A percentile compares a stretch with the other conserved stretches of the same genome.
Evolutionary conservation across 768 basidiomycete species (phyloP).

Genomic region (Phanerochaete sordida): DNA sequence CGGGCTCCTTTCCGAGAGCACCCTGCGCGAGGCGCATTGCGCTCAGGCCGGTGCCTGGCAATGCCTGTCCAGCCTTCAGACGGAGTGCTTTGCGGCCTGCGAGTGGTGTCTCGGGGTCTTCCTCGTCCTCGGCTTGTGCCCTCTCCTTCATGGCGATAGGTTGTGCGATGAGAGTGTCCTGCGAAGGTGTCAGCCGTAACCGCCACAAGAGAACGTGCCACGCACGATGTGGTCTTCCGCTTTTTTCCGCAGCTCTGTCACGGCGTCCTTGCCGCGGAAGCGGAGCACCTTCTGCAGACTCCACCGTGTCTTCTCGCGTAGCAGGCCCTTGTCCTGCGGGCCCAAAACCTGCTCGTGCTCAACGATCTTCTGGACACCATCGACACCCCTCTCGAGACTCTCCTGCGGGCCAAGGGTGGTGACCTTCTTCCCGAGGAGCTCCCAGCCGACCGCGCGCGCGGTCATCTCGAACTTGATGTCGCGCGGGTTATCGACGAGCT

Average conservation of each 20-base stretch:
- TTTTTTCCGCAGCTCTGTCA: constrained; percentile 48
- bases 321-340: constrained; percentile 34
- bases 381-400: constrained; percentile 49
- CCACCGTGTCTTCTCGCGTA: constrained; percentile 67
- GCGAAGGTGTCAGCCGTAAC: constrained; percentile 10
- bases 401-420: constrained; percentile 38
- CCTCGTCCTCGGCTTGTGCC: constrained; percentile 31
- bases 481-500: constrained; percentile 91
- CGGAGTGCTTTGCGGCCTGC: constrained; percentile 15
- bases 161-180: constrained; percentile 69
- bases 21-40: constrained; percentile 56
- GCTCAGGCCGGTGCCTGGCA: constrained; percentile 54
- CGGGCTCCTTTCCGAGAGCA: constrained; percentile 25
- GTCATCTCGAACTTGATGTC: constrained; percentile 90
- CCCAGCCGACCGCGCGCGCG: constrained; percentile 84
- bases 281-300: constrained; percentile 73
- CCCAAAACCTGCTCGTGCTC: constrained; percentile 43
- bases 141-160: constrained; percentile 50
- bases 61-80: constrained; percentile 48
- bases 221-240: constrained; percentile 66
- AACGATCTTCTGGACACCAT: constrained; percentile 43
- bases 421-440: constrained; percentile 60
- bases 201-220: constrained; percentile 10
- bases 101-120: constrained; percentile 18
- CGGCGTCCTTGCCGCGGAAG: constrained; percentile 48